These are phyloP conservation scores for Austroboletus festivus DNA, from an alignment of 768 basidiomycete species.

Conservation along the genomic window DNA sequence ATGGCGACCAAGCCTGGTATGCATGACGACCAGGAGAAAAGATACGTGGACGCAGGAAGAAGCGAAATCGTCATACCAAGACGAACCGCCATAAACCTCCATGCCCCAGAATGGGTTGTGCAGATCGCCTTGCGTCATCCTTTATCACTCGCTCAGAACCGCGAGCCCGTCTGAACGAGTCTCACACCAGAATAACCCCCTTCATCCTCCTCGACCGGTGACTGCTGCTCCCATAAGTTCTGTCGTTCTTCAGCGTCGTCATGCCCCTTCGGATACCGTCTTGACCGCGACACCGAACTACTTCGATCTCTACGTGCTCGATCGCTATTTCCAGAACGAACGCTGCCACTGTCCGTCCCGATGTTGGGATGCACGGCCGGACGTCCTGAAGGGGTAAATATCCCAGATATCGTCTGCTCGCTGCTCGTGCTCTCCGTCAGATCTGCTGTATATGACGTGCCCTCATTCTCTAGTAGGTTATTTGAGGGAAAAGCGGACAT, in stretches of 20 bases:
- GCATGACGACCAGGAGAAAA: no score
- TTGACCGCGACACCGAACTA: conserved; percentile 46
- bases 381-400: background rate
- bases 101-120: background rate
- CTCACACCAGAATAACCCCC: conserved; percentile 33
- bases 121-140: background rate
- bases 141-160: conserved; percentile 16
- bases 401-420: conserved; percentile 14
- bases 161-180: conserved; percentile 34
- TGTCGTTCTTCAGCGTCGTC: conserved; percentile 63
- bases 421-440: conserved; percentile 4
- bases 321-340: no score
- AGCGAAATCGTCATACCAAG: background rate
- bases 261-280: conserved; percentile 41
- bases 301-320: conserved; percentile 31
- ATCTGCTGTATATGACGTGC: background rate
- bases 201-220: conserved; percentile 21
- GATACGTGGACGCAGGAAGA: background rate
- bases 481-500: conserved; percentile 24
- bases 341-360: background rate
- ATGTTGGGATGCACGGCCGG: background rate
- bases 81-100: background rate
- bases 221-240: conserved; percentile 46
- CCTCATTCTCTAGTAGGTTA: conserved; percentile 6
- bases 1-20: no score